Evolutionary conservation across 1,284 basidiomycete genomes (phyloP), one percentile per base, ranked within the genome.

Genomic region (Wallemia hederae): DNA sequence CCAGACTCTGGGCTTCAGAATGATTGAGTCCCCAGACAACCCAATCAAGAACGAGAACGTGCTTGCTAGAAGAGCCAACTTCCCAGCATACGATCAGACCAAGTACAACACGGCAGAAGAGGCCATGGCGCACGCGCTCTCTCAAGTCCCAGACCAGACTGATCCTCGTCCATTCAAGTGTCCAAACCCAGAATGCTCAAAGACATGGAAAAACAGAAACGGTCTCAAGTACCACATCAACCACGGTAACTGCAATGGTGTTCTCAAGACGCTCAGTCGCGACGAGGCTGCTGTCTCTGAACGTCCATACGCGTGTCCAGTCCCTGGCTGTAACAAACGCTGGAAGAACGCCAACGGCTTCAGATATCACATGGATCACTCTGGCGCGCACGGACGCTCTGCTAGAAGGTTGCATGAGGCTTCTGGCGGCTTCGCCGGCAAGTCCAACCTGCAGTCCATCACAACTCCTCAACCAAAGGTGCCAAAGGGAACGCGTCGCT

Each of bases 261-360:
- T 58, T 11, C 56, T 58, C 25, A 27, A 26, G 24, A 58, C 56
- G 11, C 24, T 58, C 25, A 58, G 56, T 28, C 56, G 56, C 25
- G 56, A 58, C 25, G 56, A 58, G 24, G 56, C 56, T 26, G 27
- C 27, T 28, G 56, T 28, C n/a, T 28, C 24, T 14, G 56, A 58
- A 28, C 19, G 56, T 9, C 56, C 56, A 26, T 58, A 27, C 24
- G 27, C 56, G 7, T 58, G 56, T 27, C 56, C 56, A 9, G 56
- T 58, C 17, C 56, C 56, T 19, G 56, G 56, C 9, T 58, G 56
- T 24, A 58, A 58, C 56, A 58, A 58, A 24, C 56, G 56, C 25
- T 58, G 56, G 56, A 58, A 58, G 25, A 58, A 58, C 25, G 56
- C 56, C 56, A 58, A 58, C 25, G 56, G 56, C 25, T 58, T 58